Percentiles rank a stretch among this genome's conserved stretches.
phyloP scores from a whole-genome alignment of 192 early-diverging fungal species.

The Coemansia guatemalensis region DNA sequence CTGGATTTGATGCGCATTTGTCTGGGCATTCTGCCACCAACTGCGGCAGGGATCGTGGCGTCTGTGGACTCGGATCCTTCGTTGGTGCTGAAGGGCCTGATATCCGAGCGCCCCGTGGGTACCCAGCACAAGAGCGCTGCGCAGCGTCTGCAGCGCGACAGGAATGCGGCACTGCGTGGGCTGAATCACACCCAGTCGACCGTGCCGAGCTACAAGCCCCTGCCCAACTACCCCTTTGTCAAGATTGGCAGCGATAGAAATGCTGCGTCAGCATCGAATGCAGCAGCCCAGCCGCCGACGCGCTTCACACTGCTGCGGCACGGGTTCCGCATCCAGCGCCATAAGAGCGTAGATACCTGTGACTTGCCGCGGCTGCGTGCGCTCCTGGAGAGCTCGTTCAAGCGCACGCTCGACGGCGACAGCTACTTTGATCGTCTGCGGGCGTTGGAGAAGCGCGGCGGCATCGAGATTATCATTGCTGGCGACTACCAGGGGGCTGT shows the following conservation, averaged over 20 bases:
- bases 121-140: conserved; percentile 24
- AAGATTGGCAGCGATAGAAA: conserved; percentile 1
- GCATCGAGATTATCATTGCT: conserved; percentile 71
- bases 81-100: conserved; percentile 52
- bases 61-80: conserved; percentile 53
- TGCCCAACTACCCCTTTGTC: conserved; percentile 40
- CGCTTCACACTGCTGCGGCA: conserved; percentile 77
- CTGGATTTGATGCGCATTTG: conserved; percentile 67
- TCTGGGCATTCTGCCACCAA: conserved; percentile 64
- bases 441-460: conserved; percentile 51
- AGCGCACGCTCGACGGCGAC: conserved; percentile 56
- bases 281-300: conserved; percentile 15
- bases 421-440: conserved; percentile 61
- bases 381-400: conserved; percentile 79
- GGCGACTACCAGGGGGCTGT: conserved; percentile 93
- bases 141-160: conserved; percentile 1
- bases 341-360: conserved; percentile 51
- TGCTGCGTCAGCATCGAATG: background rate
- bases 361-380: conserved; percentile 53
- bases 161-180: conserved; percentile 16
- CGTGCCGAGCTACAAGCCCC: conserved; percentile 35
- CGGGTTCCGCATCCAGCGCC: conserved; percentile 66
- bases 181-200: conserved; percentile 20
- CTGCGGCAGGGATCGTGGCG: conserved; percentile 76
- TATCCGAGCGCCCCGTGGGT: conserved; percentile 42